Evolutionary conservation across 305 asterid genomes (phyloP), one percentile per base, ranked within the genome.

Genomic region (Plantago coronopus): DNA sequence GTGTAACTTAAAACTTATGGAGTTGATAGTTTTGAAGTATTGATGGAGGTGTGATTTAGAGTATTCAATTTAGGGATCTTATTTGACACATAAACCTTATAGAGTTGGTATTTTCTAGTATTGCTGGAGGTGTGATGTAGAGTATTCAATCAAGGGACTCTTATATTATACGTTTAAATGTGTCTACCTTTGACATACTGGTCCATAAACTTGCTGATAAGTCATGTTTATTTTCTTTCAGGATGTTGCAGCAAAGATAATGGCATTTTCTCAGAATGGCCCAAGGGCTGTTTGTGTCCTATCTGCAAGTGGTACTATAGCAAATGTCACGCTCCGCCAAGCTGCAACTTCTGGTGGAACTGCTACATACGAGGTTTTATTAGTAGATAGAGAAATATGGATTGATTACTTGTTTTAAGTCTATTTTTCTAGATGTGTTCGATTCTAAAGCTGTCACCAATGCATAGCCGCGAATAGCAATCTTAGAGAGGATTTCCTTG

Each of bases 341-440:
- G 61, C 79, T 25, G 70, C 79, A 50, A 72, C 78, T 57, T 75
- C 83, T 51, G 78, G 85, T 64, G 81, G 81, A 71, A 72, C 85
- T 25, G 78, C 72, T 20, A 76, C 83, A 5, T 75, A 79, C 54
- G 78, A 79, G 85, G 85, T 82, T 22, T 6, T 50, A 21, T 12
- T 23, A 48, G 55, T 15, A 37, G 17, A 11, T 14, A 51, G 16
- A 49, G 29, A 23, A 4, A 5, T 51, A 12, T 16, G 27, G 7
- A 20, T 17, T 21, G 29, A 8, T 23, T 23, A 53, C 38, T 53
- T 51, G 21, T 15, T 17, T 25, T 16, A 22, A 53, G 27, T 23
- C 58, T 16, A 9, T 7, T 20, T 17, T 53, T 23, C 2, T 53
- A 23, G 29, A 51, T 51, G 17, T 18, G 17, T 50, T 50, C 15